phyloP scores from a whole-genome alignment of 2,329 filamentous ascomycete genomes.

The Zopfia rhizophila region DNA sequence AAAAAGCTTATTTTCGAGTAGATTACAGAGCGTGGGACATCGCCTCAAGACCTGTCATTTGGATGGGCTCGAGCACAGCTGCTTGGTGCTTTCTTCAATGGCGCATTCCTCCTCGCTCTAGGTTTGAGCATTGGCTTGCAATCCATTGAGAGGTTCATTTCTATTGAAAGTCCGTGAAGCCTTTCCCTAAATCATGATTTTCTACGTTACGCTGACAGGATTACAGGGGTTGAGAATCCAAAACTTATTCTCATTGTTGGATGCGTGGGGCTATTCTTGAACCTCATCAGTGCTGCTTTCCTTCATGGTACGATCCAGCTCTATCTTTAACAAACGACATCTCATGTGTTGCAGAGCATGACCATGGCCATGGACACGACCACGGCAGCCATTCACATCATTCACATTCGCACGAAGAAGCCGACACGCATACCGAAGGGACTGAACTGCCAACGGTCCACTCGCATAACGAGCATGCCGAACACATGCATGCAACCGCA shows the following conservation, averaged over 20 bases:
- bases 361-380: constrained; percentile 32
- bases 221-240: constrained; percentile 70
- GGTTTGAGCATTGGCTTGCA: constrained; percentile 79
- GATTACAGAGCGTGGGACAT: constrained; percentile 62
- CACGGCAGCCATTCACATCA: constrained; percentile 46
- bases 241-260: constrained; percentile 76
- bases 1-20: constrained; percentile 10
- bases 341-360: constrained; percentile 35
- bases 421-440: constrained; percentile 14
- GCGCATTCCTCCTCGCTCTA: constrained; percentile 76
- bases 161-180: constrained; percentile 63
- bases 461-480: constrained; percentile 27
- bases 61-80: constrained; percentile 82
- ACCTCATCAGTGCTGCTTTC: constrained; percentile 72
- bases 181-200: too few species aligned
- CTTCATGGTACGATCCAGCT: constrained; percentile 66
- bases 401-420: constrained; percentile 22
- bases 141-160: constrained; percentile 75
- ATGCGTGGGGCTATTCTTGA: constrained; percentile 72
- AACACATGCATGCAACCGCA: constrained; percentile 39
- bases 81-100: constrained; percentile 83
- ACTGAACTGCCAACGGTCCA: background rate
- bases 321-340: background rate
- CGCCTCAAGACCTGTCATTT: constrained; percentile 71
- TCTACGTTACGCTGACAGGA: background rate